Conservation (phyloP, 768 basidiomycete genomes). For the Tulasnella sp. region DNA sequence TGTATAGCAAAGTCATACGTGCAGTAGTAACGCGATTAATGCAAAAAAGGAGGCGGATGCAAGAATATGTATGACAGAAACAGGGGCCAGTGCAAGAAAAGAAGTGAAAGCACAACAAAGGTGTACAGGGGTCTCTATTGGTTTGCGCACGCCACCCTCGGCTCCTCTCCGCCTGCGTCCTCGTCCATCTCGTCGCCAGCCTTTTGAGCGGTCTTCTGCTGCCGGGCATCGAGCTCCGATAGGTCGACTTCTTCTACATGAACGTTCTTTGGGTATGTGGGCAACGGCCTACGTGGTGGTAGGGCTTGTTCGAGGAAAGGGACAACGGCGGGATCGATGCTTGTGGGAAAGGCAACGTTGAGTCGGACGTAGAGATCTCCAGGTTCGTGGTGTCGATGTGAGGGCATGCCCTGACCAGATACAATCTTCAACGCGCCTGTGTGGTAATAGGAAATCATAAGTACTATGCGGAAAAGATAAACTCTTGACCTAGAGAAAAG, state of each 20-base stretch:
- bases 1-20: too few relatives aligned
- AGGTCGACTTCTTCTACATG: conserved; percentile 76
- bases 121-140: conserved; percentile 36
- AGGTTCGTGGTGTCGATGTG: conserved; percentile 91
- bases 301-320: conserved; percentile 73
- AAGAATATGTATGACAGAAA: not conserved
- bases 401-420: conserved; percentile 95
- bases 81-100: not conserved
- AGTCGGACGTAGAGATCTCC: conserved; percentile 88
- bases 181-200: conserved; percentile 85
- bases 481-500: not conserved
- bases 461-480: not conserved
- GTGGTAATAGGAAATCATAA: conserved; percentile 5
- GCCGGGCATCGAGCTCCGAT: conserved; percentile 63
- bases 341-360: conserved; percentile 79
- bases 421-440: conserved; percentile 84
- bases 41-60: too few relatives aligned
- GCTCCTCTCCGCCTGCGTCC: conserved; percentile 50
- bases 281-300: conserved; percentile 58
- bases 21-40: too few relatives aligned
- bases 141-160: conserved; percentile 91
- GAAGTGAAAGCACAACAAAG: not conserved
- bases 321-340: conserved; percentile 54
- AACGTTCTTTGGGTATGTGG: conserved; percentile 54
- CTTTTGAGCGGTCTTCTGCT: conserved; percentile 32